These are phyloP conservation scores for Fusarium albidum DNA, from an alignment of 2,329 filamentous ascomycete species.

Conservation along the genomic window DNA sequence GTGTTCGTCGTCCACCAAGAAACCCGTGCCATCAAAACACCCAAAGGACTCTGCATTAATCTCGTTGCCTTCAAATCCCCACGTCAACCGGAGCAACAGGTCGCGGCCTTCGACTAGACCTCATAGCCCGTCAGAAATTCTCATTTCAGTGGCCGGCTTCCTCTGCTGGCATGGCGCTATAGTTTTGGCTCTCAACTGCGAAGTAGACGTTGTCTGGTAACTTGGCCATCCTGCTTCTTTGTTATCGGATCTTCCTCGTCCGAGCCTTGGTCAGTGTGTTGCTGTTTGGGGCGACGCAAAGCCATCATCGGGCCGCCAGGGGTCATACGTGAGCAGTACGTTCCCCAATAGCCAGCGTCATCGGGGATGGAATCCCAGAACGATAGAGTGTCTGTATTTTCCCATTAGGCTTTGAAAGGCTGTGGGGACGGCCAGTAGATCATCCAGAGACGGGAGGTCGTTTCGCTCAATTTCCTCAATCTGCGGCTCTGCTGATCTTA, in stretches of 20 bases:
- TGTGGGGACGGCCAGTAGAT: too few relatives aligned
- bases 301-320: conserved; percentile 6
- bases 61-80: conserved; percentile 20
- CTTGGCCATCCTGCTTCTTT: too few relatives aligned
- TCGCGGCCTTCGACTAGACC: conserved; percentile 16
- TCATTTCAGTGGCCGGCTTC: conserved; percentile 13
- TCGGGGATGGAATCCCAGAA: conserved; percentile 16
- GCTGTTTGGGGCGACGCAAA: neutral
- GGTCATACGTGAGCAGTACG: conserved; percentile 13
- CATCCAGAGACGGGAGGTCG: too few relatives aligned
- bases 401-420: too few relatives aligned
- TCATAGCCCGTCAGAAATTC: conserved; percentile 16
- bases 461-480: too few relatives aligned
- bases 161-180: conserved; percentile 1
- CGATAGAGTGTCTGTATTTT: neutral
- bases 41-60: conserved; percentile 30
- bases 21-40: conserved; percentile 24
- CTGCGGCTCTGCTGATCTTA: too few relatives aligned
- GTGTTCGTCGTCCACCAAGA: conserved; percentile 30
- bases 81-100: conserved; percentile 29
- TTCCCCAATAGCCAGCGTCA: conserved; percentile 19
- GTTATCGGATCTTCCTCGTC: too few relatives aligned
- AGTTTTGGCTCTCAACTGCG: conserved; percentile 6
- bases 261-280: too few relatives aligned
- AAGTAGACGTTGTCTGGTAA: too few relatives aligned